Evolutionary conservation across 495 filamentous ascomycete genomes (phyloP), one percentile per base, ranked within the genome.

Genomic region (Hypoxylon rickii): DNA sequence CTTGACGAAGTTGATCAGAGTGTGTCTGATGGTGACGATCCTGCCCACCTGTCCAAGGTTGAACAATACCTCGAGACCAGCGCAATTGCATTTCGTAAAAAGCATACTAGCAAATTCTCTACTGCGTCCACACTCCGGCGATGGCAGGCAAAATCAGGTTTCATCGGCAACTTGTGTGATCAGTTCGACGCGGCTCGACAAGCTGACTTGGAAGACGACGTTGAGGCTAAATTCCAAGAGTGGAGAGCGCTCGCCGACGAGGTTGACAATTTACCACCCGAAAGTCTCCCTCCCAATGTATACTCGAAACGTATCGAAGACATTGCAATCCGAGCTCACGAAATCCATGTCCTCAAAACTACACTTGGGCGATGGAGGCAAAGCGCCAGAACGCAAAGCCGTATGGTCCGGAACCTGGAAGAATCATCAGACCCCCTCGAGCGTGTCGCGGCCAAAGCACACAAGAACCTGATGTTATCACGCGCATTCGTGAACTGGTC

Each of bases 401-500:
- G 40, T 10, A 61, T 39, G 51, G 13, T 29, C 22, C 53, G 40
- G 34, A 78, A 80, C 49, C 84, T 82, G 1, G 79, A 86, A 42
- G 70, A 76, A n/a, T 87, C 86, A 33, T 87, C 83, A 51, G 75
- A 77, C 19, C 82, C 81, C 17, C 64, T 86, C 1, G 85, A 89
- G 57, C 74, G 73, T 58, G 77, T 86, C 45, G 84, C 86, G 20
- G 75, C 67, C 13, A 80, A 79, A 51, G 84, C 86, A 17, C 79
- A 86, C 41, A 79, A 88, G 63, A 63, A 89, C 16, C 84, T 84
- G 63, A 71, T 90, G 21, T 69, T 91, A 55, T 83, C 83, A 1
- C 88, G 87, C 66, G 84, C 87, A 2, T 89, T 91, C 58, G 82
- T 81, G 3, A 86, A 90, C 58, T 93, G 89, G 89, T 82, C 81